phyloP scores from a whole-genome alignment of 208 protist genomes.

The Trypanosoma caninum region DNA sequence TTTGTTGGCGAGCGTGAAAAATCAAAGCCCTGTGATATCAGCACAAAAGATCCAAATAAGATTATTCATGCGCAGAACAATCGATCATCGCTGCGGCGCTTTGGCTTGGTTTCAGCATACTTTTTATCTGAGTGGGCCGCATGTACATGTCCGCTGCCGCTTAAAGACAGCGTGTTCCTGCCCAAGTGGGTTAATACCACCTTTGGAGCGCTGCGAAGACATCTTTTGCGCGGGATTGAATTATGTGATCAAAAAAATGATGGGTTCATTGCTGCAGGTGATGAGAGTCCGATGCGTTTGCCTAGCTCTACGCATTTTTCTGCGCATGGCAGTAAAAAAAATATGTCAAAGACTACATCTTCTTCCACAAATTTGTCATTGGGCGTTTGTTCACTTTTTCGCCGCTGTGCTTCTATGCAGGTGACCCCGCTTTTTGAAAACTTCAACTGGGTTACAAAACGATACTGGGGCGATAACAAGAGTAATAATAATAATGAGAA shows the following conservation, averaged over 20 bases:
- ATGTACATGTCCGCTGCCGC: conserved; percentile 39
- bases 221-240: not conserved
- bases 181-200: conserved; percentile 41
- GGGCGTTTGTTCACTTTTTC: not conserved
- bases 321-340: not conserved
- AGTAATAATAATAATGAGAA: not conserved
- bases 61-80: conserved; percentile 8
- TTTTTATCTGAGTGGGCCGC: conserved; percentile 54
- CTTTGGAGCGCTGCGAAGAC: not conserved
- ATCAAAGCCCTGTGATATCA: conserved; percentile 22
- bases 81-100: conserved; percentile 17
- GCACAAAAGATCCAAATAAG: conserved; percentile 15
- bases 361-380: not conserved
- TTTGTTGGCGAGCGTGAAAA: conserved; percentile 22
- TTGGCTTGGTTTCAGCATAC: conserved; percentile 21
- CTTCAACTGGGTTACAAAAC: not conserved
- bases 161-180: conserved; percentile 32
- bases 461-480: not conserved
- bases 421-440: conserved; percentile 13
- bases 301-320: not conserved
- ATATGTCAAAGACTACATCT: not conserved
- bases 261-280: not conserved
- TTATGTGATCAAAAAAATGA: not conserved
- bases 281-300: not conserved
- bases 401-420: conserved; percentile 6